phyloP scores from a whole-genome alignment of 257 asterid genomes.

The Solanum arcanum region DNA sequence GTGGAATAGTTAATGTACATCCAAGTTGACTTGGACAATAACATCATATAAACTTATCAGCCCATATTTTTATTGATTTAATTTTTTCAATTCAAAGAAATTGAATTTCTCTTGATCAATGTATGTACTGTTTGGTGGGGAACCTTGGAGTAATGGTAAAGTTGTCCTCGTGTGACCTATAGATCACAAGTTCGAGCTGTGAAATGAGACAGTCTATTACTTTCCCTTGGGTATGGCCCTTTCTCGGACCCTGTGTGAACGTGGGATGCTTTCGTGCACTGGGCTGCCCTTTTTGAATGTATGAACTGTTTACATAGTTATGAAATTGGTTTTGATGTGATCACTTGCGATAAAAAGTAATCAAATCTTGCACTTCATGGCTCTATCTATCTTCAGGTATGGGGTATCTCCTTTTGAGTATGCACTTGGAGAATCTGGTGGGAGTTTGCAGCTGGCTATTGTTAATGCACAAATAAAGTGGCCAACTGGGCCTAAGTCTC shows the following conservation, averaged over 20 bases:
- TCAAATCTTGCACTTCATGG: not conserved
- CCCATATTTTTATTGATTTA: not conserved
- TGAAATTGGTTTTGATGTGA: not conserved
- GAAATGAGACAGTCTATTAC: not conserved
- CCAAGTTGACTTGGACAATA: not conserved
- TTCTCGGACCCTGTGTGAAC: not conserved
- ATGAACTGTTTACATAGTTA: not conserved
- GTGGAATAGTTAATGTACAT: not conserved
- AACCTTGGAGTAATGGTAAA: not conserved
- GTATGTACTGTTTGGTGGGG: not conserved
- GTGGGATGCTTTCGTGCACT: not conserved
- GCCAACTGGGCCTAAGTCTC: conserved; percentile 77
- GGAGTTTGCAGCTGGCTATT: conserved; percentile 84
- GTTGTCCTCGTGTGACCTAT: not conserved
- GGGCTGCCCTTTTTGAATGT: not conserved
- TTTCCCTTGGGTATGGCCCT: not conserved
- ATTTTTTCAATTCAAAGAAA: not conserved
- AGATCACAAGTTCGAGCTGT: not conserved
- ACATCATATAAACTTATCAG: not conserved
- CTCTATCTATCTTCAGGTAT: conserved; percentile 44
- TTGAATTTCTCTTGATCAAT: not conserved
- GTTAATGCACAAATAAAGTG: conserved; percentile 88
- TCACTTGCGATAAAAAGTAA: not conserved
- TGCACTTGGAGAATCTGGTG: conserved; percentile 88
- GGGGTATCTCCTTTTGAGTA: conserved; percentile 92